Conservation (phyloP, 2,329 filamentous ascomycete genomes). For the Xylariaceae sp. region DNA sequence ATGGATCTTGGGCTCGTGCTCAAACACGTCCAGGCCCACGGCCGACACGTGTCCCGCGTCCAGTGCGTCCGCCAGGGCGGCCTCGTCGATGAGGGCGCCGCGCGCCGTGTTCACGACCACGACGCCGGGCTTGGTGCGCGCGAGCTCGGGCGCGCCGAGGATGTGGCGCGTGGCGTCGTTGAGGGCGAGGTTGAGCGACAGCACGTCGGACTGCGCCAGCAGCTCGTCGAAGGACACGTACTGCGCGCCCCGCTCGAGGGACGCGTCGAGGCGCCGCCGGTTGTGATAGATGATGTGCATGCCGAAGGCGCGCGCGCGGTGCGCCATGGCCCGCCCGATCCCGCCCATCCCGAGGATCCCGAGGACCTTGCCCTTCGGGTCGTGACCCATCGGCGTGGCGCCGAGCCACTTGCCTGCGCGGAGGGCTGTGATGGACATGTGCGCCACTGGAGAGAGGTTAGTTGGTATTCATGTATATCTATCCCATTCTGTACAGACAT, state of each 20-base stretch:
- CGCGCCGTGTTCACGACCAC: slow-evolving; percentile 64
- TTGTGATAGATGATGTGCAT: slow-evolving; percentile 67
- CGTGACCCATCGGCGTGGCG: slow-evolving; percentile 54
- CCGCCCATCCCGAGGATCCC: slow-evolving; percentile 67
- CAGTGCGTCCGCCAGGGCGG: slow-evolving; percentile 58
- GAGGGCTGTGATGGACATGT: slow-evolving; percentile 52
- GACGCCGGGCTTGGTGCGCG: slow-evolving; percentile 60
- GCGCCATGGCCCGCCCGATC: slow-evolving; percentile 57
- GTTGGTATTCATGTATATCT: too few species aligned
- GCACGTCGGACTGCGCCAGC: slow-evolving; percentile 57
- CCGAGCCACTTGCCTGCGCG: slow-evolving; percentile 52
- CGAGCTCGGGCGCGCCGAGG: slow-evolving; percentile 56
- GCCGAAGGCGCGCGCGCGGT: slow-evolving; percentile 57
- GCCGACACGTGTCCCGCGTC: slow-evolving; percentile 60
- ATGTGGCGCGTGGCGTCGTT: slow-evolving; percentile 57
- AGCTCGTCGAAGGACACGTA: slow-evolving; percentile 64
- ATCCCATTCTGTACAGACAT: too few species aligned
- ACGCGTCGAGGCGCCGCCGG: slow-evolving; percentile 42
- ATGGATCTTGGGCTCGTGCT: slow-evolving; percentile 65
- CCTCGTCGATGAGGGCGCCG: slow-evolving; percentile 62
- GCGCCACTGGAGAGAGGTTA: slow-evolving; percentile 41
- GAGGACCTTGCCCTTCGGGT: slow-evolving; percentile 57
- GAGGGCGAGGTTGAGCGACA: slow-evolving; percentile 60
- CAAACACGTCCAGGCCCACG: slow-evolving; percentile 63
- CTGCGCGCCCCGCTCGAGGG: slow-evolving; percentile 48